Percentiles rank a stretch among this genome's conserved stretches.
phyloP scores from a whole-genome alignment of 345 rosid genomes.

The Mercurialis annua region DNA sequence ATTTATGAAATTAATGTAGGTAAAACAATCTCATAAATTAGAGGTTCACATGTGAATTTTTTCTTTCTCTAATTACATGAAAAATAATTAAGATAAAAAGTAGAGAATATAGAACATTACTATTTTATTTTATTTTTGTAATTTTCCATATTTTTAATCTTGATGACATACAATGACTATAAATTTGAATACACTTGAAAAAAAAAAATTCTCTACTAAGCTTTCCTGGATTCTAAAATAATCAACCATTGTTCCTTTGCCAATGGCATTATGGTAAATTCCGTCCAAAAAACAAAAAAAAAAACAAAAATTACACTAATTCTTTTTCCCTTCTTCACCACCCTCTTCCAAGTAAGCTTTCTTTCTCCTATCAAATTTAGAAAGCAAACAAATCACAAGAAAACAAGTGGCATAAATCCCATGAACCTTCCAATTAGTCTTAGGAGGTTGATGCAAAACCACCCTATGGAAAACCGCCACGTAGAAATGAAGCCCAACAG shows the following conservation, averaged over 20 bases:
- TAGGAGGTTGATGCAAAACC: constrained; percentile 77
- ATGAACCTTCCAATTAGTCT: constrained; percentile 85
- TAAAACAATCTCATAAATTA: no score
- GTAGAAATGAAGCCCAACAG: constrained; percentile 86
- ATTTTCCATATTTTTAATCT: not conserved
- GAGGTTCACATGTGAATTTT: no score
- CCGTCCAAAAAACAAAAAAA: not conserved
- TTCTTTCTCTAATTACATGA: not conserved
- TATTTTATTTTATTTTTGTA: not conserved
- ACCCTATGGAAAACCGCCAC: constrained; percentile 84
- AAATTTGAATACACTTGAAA: constrained; percentile 7
- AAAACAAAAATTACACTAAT: constrained; percentile 24
- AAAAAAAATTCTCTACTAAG: not conserved
- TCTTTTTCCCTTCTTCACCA: constrained; percentile 92
- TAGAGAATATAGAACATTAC: not conserved
- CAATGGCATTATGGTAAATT: not conserved
- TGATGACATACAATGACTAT: not conserved
- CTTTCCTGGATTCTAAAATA: not conserved
- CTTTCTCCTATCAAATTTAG: constrained; percentile 78
- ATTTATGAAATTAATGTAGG: no score
- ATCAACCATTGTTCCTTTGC: constrained; percentile 9
- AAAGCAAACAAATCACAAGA: constrained; percentile 57
- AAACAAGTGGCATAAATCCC: constrained; percentile 93
- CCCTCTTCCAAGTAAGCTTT: constrained; percentile 88
- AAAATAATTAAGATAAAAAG: not conserved